These are phyloP conservation scores for Trichocomaceae sp. DNA, from an alignment of 2,329 filamentous ascomycete genomes.

Conservation along the genomic window DNA sequence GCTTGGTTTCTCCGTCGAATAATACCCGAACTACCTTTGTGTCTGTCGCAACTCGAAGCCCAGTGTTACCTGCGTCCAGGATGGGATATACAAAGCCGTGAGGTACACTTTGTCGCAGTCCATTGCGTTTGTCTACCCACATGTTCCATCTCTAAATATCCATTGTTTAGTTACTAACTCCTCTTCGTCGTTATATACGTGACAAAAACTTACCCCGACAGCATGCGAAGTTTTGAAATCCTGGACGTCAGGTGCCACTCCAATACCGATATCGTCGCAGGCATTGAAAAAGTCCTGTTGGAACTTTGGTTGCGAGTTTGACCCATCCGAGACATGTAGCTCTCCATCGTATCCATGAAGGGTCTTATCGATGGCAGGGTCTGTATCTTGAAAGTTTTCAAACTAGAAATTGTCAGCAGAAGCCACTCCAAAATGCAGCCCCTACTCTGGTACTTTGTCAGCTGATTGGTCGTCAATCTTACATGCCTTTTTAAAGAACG, in stretches of 20 bases:
- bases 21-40: conserved; percentile 51
- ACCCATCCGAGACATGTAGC: conserved; percentile 15
- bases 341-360: conserved; percentile 17
- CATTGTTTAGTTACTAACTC: neutral
- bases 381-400: conserved; percentile 16
- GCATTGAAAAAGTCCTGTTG: conserved; percentile 16
- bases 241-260: conserved; percentile 12
- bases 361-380: conserved; percentile 12
- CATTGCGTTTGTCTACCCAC: conserved; percentile 16
- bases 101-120: conserved; percentile 16
- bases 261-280: conserved; percentile 13
- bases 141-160: conserved; percentile 15
- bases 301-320: conserved; percentile 14
- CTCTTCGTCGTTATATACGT: neutral
- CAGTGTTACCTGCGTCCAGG: conserved; percentile 14
- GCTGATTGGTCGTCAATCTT: neutral
- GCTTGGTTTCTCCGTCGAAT: conserved; percentile 43
- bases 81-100: conserved; percentile 16
- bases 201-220: conserved; percentile 13
- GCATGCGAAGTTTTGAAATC: conserved; percentile 16
- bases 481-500: neutral
- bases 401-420: conserved; percentile 7
- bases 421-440: too few species aligned
- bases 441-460: too few species aligned
- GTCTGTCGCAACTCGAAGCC: conserved; percentile 52